These are phyloP conservation scores for Tephrocybe sp. DNA, from an alignment of 768 basidiomycete species.

Conservation along the genomic window DNA sequence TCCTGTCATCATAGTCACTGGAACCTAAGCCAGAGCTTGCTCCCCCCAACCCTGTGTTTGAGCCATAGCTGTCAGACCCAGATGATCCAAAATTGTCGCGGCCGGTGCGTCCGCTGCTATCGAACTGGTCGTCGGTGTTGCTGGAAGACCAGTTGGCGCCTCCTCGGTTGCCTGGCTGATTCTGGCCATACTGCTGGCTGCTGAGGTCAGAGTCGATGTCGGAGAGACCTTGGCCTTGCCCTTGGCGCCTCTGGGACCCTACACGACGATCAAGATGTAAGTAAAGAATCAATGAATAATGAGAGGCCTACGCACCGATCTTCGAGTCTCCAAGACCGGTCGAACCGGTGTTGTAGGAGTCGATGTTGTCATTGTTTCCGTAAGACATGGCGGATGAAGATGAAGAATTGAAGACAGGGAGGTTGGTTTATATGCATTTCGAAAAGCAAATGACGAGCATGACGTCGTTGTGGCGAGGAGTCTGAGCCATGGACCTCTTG, in stretches of 20 bases:
- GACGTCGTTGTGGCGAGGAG: constrained; percentile 4
- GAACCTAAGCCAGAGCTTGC: constrained; percentile 5
- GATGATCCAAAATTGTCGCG: constrained; percentile 13
- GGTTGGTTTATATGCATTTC: constrained; percentile 11
- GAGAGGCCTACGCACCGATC: neutral
- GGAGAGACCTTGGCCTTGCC: constrained; percentile 6
- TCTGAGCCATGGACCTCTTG: constrained; percentile 2
- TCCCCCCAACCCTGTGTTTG: constrained; percentile 8
- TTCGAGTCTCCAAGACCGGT: constrained; percentile 6
- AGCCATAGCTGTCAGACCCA: constrained; percentile 11
- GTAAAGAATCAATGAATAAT: too few species aligned
- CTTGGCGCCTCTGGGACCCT: neutral
- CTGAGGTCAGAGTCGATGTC: neutral
- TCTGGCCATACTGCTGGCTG: neutral
- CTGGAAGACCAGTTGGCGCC: constrained; percentile 4
- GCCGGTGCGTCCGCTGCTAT: neutral
- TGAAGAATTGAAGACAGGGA: neutral
- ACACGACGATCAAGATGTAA: neutral
- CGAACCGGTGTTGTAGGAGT: constrained; percentile 9
- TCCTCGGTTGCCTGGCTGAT: neutral
- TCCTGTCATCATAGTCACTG: constrained; percentile 4
- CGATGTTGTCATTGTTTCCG: constrained; percentile 10
- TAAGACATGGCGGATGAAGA: constrained; percentile 16
- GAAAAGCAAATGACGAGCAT: constrained; percentile 8
- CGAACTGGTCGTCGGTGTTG: constrained; percentile 1